Evolutionary conservation across 2,329 filamentous ascomycete species (phyloP), one percentile per base, ranked within the genome.

Genomic region (Phoma sp.): DNA sequence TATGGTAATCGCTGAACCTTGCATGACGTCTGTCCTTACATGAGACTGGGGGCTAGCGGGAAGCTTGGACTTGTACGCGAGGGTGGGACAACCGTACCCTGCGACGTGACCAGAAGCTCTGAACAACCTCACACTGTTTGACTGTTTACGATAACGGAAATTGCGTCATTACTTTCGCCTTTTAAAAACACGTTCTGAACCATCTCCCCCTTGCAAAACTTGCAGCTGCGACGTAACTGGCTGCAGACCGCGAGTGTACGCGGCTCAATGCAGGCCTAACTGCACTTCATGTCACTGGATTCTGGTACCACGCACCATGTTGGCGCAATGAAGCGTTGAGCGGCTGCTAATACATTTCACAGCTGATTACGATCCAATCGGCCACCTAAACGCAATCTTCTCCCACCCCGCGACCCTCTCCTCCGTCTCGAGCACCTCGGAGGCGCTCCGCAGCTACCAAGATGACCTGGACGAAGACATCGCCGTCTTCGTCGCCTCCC

Each of bases 371-470:
- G 89, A 98, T 74, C 92, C 95, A 49, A 89, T 98, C 74, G 85
- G 91, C 67, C 92, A 99, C 77, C 84, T 99, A 52, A 98, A 99
- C 80, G 83, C 89, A 60, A 88, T 99, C 69, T 99, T 99, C 81
- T 88, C 92, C 45, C 91, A 96, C 69, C 90, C 94, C 0, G 91
- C 92, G 32, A 88, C 92, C 58, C 86, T 98, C 58, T 85, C 88
- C 36, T 91, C 91, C 49, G 88, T 96, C 61, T 81, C 84, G 43
- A 82, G 84, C 60, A 91, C 95, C 45, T 91, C 90, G n/a, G 79
- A 85, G 49, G 86, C 86, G 41, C 86, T 99, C 50, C 84, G 85
- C 65, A 80, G 78, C 57, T 90, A 93, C 74, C 89, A 96, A 78
- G 81, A 95, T 88, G 90, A 88, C 59, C 85, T 99, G 67, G 89